A percentile compares a stretch with the other conserved stretches of the same genome.
phyloP scores from a whole-genome alignment of 179 eudicot genomes.

The Amaranthus tricolor region DNA sequence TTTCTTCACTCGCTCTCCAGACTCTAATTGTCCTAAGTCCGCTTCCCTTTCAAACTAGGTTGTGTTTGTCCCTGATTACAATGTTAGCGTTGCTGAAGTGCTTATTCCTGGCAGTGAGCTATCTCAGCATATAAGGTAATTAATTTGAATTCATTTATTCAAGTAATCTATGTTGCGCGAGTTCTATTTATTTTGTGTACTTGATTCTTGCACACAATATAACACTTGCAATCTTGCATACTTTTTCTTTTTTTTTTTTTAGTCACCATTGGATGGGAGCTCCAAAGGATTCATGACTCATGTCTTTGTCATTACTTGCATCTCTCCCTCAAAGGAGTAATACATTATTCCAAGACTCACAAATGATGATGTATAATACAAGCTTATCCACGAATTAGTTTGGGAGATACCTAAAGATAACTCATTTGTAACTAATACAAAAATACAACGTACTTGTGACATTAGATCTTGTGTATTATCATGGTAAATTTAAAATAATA shows the following conservation, averaged over 20 bases:
- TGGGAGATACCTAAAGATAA: background rate
- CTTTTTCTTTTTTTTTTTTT: background rate
- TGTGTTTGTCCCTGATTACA: conserved; percentile 91
- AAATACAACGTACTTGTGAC: background rate
- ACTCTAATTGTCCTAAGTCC: background rate
- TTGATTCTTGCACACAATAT: background rate
- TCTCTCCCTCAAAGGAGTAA: background rate
- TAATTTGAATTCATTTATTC: conserved; percentile 20
- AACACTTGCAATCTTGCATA: too few relatives aligned
- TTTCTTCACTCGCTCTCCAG: conserved; percentile 10
- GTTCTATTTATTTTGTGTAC: background rate
- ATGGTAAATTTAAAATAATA: conserved; percentile 2
- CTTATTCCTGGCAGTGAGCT: conserved; percentile 95
- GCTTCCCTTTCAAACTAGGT: conserved; percentile 47
- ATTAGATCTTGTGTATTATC: background rate
- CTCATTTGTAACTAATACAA: too few relatives aligned
- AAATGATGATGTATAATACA: background rate
- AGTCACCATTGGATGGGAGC: background rate
- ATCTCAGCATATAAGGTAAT: conserved; percentile 90
- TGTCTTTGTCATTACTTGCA: background rate
- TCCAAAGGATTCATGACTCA: background rate
- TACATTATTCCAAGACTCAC: background rate
- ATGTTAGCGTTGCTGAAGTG: conserved; percentile 90
- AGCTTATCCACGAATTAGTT: background rate
- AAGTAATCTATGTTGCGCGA: background rate